Evolutionary conservation across 176 grass and related monocot species (phyloP).

Genomic region (maize (Zea mays)): Zm-B73-REFERENCE-NAM-5.0 NC_050103.1:124357501-124358000

Average conservation of each 20-base stretch:
- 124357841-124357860: slow-evolving; percentile 10
- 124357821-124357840: background rate
- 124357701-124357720: slow-evolving; percentile 11
- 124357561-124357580: background rate
- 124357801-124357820: background rate
- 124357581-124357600: background rate
- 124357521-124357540: no score
- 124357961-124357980: slow-evolving; percentile 43
- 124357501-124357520: no score
- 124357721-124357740: slow-evolving; percentile 11
- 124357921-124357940: slow-evolving; percentile 52
- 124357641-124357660: background rate
- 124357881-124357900: background rate
- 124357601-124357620: background rate
- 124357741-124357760: slow-evolving; percentile 24
- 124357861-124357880: background rate
- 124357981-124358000: slow-evolving; percentile 53
- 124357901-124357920: slow-evolving; percentile 42
- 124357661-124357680: slow-evolving; percentile 14
- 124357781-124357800: slow-evolving; percentile 9
- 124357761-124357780: background rate
- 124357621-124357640: background rate
- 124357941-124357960: slow-evolving; percentile 60
- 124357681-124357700: slow-evolving; percentile 25
- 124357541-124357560: background rate